Percentiles rank a stretch among this genome's conserved stretches.
phyloP scores from a whole-genome alignment of 192 early-diverging fungal genomes.

The Martensiomyces pterosporus region DNA sequence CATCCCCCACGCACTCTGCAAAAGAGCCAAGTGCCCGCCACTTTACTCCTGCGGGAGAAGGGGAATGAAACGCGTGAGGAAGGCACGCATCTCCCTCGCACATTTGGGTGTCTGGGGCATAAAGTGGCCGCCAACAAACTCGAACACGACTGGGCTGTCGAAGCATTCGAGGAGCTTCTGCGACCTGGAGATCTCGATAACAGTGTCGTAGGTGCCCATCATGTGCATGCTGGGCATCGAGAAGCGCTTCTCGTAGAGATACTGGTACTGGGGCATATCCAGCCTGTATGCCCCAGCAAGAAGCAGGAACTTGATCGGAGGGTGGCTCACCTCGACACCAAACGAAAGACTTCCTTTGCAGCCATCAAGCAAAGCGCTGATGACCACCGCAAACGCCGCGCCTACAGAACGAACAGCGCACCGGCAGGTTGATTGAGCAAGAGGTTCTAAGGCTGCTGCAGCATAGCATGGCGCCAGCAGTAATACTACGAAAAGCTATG shows the following conservation, averaged over 20 bases:
- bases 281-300: slow-evolving; percentile 32
- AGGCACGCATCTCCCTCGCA: slow-evolving; percentile 17
- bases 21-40: neutral
- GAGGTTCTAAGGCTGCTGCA: too few species aligned
- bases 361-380: slow-evolving; percentile 20
- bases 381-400: slow-evolving; percentile 21
- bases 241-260: slow-evolving; percentile 11
- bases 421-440: too few species aligned
- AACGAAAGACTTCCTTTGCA: slow-evolving; percentile 11
- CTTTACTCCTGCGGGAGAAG: slow-evolving; percentile 10
- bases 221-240: slow-evolving; percentile 32
- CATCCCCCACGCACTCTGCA: too few species aligned
- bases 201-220: slow-evolving; percentile 36
- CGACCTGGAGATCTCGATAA: slow-evolving; percentile 20
- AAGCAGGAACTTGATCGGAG: slow-evolving; percentile 35
- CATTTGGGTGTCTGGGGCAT: slow-evolving; percentile 41
- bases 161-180: slow-evolving; percentile 13
- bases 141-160: slow-evolving; percentile 23
- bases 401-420: slow-evolving; percentile 4
- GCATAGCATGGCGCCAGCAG: too few species aligned
- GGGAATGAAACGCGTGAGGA: slow-evolving; percentile 30
- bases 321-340: slow-evolving; percentile 22
- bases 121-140: slow-evolving; percentile 48
- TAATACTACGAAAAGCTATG: too few species aligned
- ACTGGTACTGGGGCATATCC: slow-evolving; percentile 21